Conservation (phyloP, 768 basidiomycete species). For the Plicaturopsis crispa region DNA sequence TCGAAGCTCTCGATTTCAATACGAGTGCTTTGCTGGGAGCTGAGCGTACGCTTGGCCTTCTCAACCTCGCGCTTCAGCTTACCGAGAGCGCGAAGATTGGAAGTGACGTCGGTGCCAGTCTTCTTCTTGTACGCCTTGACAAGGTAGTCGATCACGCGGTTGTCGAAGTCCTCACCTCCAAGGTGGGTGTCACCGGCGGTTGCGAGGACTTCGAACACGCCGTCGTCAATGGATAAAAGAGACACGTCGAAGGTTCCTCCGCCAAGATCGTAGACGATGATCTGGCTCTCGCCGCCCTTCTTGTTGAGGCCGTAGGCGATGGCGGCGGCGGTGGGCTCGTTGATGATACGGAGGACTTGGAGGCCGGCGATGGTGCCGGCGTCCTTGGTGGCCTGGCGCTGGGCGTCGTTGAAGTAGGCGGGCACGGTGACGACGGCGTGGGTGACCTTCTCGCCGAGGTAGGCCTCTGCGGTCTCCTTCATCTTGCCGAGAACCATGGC, state of each 20-base stretch:
- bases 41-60: slow-evolving; percentile 91
- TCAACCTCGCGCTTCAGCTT: slow-evolving; percentile 93
- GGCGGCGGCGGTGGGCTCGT: slow-evolving; percentile 95
- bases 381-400: slow-evolving; percentile 98
- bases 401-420: slow-evolving; percentile 98
- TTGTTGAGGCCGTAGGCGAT: slow-evolving; percentile 99
- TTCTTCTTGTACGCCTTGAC: slow-evolving; percentile 90
- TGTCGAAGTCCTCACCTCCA: slow-evolving; percentile 95
- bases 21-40: slow-evolving; percentile 81
- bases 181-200: slow-evolving; percentile 94
- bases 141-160: slow-evolving; percentile 86
- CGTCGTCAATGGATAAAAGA: slow-evolving; percentile 89
- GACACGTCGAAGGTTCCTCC: slow-evolving; percentile 99
- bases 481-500: slow-evolving; percentile 96
- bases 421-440: slow-evolving; percentile 98
- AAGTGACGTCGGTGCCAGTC: slow-evolving; percentile 76
- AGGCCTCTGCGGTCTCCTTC: slow-evolving; percentile 99
- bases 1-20: slow-evolving; percentile 97
- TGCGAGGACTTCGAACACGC: slow-evolving; percentile 85
- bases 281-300: slow-evolving; percentile 88
- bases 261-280: slow-evolving; percentile 97
- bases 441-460: slow-evolving; percentile 92
- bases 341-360: slow-evolving; percentile 93
- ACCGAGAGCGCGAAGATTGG: slow-evolving; percentile 77
- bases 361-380: slow-evolving; percentile 94